Conservation (phyloP, 2,329 filamentous ascomycete species). For the Colletotrichum orbiculare region DNA sequence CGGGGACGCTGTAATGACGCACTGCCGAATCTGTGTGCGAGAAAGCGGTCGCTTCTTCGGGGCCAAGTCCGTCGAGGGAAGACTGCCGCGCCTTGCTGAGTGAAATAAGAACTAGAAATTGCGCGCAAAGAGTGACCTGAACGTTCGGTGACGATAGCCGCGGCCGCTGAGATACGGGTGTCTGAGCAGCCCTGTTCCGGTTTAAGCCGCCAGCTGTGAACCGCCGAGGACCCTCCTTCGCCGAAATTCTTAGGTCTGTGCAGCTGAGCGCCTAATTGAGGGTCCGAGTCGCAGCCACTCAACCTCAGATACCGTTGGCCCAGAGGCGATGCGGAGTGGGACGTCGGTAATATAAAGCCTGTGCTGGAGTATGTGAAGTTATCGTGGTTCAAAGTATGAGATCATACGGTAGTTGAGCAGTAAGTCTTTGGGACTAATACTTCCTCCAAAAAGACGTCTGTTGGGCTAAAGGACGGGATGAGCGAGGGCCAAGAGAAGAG, state of each 20-base stretch:
- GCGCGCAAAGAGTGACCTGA: slow-evolving; percentile 18
- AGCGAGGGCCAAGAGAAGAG: slow-evolving; percentile 20
- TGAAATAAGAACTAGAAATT: slow-evolving; percentile 12
- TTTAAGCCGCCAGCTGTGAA: slow-evolving; percentile 31
- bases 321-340: too few species aligned
- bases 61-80: too few species aligned
- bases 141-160: slow-evolving; percentile 15
- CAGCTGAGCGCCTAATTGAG: slow-evolving; percentile 2
- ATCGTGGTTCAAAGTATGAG: not conserved
- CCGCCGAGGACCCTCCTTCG: slow-evolving; percentile 17
- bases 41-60: too few species aligned
- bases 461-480: slow-evolving; percentile 13
- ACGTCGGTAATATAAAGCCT: too few species aligned
- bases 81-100: too few species aligned
- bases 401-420: slow-evolving; percentile 3
- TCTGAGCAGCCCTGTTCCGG: slow-evolving; percentile 35
- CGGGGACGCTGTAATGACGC: slow-evolving; percentile 33
- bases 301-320: too few species aligned
- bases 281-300: not conserved
- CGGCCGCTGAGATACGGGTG: slow-evolving; percentile 22
- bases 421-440: slow-evolving; percentile 17
- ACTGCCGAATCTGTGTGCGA: slow-evolving; percentile 13
- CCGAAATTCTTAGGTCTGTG: slow-evolving; percentile 29
- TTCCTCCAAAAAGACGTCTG: slow-evolving; percentile 12
- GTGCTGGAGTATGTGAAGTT: too few species aligned